Percentiles rank a stretch among this genome's conserved stretches.
These are phyloP conservation scores for Talaromyces borbonicus DNA, from an alignment of 495 filamentous ascomycete genomes.

Conservation along the genomic window DNA sequence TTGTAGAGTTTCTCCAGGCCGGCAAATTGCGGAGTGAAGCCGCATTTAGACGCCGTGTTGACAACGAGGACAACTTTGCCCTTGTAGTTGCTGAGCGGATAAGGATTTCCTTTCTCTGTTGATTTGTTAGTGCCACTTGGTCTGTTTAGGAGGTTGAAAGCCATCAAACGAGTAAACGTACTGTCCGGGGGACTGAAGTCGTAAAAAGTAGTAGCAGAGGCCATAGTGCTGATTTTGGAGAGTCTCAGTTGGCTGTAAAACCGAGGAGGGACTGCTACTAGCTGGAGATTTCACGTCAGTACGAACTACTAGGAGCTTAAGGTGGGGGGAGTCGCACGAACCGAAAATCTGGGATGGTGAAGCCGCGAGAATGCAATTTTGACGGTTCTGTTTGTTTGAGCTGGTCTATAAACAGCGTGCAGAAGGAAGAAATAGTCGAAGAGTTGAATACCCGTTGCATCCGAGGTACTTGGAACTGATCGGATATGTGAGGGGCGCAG, in stretches of 20 bases:
- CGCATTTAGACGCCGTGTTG: conserved; percentile 99
- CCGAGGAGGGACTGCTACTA: not conserved
- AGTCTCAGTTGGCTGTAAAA: not conserved
- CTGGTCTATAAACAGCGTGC: not conserved
- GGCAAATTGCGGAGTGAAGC: conserved; percentile 94
- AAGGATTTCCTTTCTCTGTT: conserved; percentile 64
- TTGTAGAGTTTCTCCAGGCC: conserved; percentile 90
- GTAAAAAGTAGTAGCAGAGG: conserved; percentile 81
- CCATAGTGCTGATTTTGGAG: conserved; percentile 47
- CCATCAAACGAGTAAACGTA: conserved; percentile 30
- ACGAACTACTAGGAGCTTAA: not conserved
- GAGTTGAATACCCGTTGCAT: too few relatives aligned
- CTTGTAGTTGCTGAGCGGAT: conserved; percentile 56
- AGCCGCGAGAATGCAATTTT: not conserved
- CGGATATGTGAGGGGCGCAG: too few relatives aligned
- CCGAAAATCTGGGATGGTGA: not conserved
- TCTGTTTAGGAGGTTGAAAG: conserved; percentile 5
- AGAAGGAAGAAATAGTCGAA: not conserved
- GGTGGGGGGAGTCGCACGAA: not conserved
- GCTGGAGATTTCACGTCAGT: not conserved
- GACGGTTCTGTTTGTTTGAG: not conserved
- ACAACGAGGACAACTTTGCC: conserved; percentile 92
- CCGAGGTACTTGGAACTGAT: too few relatives aligned
- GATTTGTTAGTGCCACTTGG: conserved; percentile 11
- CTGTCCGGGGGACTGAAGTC: conserved; percentile 82